Conservation (phyloP, 805 yeast species). For the Blastobotrys terrestris region DNA sequence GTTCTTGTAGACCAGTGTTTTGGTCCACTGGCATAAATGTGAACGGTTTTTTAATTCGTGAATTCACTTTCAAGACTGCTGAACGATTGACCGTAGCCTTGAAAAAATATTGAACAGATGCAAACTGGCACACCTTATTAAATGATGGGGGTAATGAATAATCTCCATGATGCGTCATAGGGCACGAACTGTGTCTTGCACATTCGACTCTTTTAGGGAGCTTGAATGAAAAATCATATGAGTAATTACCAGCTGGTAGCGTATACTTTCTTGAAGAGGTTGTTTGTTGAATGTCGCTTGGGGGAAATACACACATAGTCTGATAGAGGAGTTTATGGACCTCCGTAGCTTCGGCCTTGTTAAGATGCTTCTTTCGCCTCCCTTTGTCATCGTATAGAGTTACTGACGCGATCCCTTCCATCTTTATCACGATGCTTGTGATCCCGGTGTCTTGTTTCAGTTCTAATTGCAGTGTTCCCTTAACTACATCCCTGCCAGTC, state of each 20-base stretch:
- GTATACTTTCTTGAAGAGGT: conserved; percentile 24
- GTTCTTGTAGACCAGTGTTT: conserved; percentile 12
- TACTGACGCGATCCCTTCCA: conserved; percentile 28
- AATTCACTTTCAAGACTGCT: conserved; percentile 41
- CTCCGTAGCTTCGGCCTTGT: conserved; percentile 9
- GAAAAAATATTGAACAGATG: conserved; percentile 43
- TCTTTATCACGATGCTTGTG: conserved; percentile 24
- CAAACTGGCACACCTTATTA: conserved; percentile 21
- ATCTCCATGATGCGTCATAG: not conserved
- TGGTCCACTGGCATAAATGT: conserved; percentile 42
- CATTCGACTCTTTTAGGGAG: conserved; percentile 26
- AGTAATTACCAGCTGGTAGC: conserved; percentile 30
- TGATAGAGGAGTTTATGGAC: conserved; percentile 25
- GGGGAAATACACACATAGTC: conserved; percentile 32
- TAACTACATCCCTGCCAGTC: conserved; percentile 19
- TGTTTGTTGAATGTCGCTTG: conserved; percentile 20
- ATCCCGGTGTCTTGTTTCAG: conserved; percentile 24
- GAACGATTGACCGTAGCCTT: conserved; percentile 56
- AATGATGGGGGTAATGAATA: conserved; percentile 30
- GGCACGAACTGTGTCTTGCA: not conserved
- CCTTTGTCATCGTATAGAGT: conserved; percentile 15
- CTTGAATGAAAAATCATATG: conserved; percentile 30
- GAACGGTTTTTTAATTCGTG: conserved; percentile 45
- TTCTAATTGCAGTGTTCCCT: conserved; percentile 22
- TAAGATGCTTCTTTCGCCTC: not conserved